Base-by-base conservation (phyloP, 1,284 basidiomycete species). In the Irpex sp. region DNA sequence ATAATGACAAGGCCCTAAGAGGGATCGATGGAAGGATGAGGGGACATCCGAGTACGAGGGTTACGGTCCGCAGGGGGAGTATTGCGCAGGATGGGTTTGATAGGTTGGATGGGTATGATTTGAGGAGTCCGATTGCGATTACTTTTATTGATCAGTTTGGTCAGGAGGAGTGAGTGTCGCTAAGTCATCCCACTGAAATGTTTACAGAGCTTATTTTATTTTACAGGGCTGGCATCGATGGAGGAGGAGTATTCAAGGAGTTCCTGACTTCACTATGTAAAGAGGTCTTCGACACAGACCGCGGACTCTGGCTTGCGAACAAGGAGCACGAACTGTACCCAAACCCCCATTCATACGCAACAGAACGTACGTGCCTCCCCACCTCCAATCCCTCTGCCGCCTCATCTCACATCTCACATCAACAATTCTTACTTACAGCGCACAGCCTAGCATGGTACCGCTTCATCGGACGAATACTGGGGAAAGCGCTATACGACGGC, bases 241-340 rank as follows among this genome's bases (percentile, higher is more conserved):
- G 96, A 1, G 96, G 97, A 3, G 96, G 97, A 0, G 86, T 99
- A 7, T 98, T 98, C 80, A 99, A 99, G 72, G 97, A 98, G 74
- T 97, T 99, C 70, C 84, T 99, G 69, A 98, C 95, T 1, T 90
- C 88, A 12, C 74, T 98, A 19, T 90, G 87, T 59, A 94, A 92
- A 69, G 95, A 98, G 73, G 96, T 92, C 0, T 98, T 99, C 66
- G 94, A 99, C 69, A 91, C 91, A 0, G 87, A 98, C 70, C 86
- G 94, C 16, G 97, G 97, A 2, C 77, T 99, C 12, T 99, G 96
- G 96, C 78, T 95, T 48, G 87, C 85, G 33, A 99, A 90, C 58
- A 84, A 88, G 72, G 87, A 93, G 70, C 93, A 97, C 62, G 94
- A 98, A 75, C 78, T 99, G 57, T 99, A 98, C 72, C 96, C 96